Evolutionary conservation across 208 protist genomes (phyloP).

Genomic region (Leishmania mexicana): DNA sequence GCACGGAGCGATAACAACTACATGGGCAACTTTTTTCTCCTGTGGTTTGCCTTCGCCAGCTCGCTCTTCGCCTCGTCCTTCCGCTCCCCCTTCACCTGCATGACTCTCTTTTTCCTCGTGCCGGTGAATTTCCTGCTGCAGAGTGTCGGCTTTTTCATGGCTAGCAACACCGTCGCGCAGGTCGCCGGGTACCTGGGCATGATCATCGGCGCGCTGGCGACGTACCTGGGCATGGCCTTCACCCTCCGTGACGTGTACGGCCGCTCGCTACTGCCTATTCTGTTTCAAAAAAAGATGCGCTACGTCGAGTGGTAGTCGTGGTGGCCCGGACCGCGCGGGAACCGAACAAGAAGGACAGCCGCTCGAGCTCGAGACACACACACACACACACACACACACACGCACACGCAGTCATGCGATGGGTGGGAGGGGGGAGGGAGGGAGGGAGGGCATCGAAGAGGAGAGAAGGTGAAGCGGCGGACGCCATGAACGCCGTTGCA

Average conservation of each 20-base stretch:
- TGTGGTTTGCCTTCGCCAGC: constrained; percentile 31
- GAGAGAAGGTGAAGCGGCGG: no score
- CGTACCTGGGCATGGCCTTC: constrained; percentile 58
- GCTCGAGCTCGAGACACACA: no score
- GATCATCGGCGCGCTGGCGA: constrained; percentile 42
- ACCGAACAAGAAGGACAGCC: neutral
- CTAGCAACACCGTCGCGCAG: constrained; percentile 20
- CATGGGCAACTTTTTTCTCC: constrained; percentile 27
- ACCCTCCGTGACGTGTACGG: constrained; percentile 51
- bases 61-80: constrained; percentile 27
- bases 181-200: constrained; percentile 59
- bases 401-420: neutral
- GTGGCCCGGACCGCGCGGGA: neutral
- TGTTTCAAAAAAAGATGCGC: constrained; percentile 34
- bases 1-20: constrained; percentile 16
- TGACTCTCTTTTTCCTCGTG: constrained; percentile 33
- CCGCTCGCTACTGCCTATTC: constrained; percentile 36
- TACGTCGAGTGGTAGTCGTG: constrained; percentile 31
- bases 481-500: neutral
- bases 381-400: no score
- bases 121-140: constrained; percentile 36
- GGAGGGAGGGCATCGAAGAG: no score
- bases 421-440: no score
- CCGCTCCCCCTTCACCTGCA: constrained; percentile 30
- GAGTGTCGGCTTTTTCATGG: constrained; percentile 30